phyloP scores from a whole-genome alignment of 2,329 filamentous ascomycete genomes.

The Colletotrichum musicola region DNA sequence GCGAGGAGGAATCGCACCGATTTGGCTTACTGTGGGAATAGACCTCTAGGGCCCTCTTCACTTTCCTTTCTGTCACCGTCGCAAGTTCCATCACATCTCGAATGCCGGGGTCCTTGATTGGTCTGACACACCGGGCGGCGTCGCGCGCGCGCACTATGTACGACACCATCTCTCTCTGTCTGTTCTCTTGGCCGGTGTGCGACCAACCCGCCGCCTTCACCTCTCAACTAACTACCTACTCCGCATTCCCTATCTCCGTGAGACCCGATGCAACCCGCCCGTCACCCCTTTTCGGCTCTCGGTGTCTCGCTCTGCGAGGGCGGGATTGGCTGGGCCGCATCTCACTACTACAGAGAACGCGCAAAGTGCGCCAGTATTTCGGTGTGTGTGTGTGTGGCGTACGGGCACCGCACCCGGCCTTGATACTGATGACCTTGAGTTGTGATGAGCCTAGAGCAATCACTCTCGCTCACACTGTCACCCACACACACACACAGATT shows the following conservation, averaged over 20 bases:
- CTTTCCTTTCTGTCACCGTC: not conserved
- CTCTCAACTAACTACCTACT: not conserved
- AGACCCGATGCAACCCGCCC: constrained; percentile 35
- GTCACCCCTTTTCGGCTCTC: not conserved
- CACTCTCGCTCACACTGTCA: not conserved
- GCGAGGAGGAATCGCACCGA: constrained; percentile 36
- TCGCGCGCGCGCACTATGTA: too few species aligned
- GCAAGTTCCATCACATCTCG: constrained; percentile 13
- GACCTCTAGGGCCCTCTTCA: not conserved
- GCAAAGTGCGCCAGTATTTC: not conserved
- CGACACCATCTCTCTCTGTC: too few species aligned
- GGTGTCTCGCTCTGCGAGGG: constrained; percentile 1
- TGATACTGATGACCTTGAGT: not conserved
- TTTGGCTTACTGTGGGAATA: constrained; percentile 20
- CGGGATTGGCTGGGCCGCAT: constrained; percentile 10
- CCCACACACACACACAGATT: too few species aligned
- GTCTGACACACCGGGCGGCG: constrained; percentile 27
- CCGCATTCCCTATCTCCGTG: not conserved
- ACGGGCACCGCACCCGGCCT: not conserved
- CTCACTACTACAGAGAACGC: not conserved
- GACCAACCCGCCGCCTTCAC: not conserved
- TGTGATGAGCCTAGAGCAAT: too few species aligned
- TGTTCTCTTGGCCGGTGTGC: constrained; percentile 18
- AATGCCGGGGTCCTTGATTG: constrained; percentile 12
- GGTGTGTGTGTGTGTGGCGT: not conserved